Conservation (phyloP, 148 eudicot genomes). For the Rhododendron mucronatum region DNA sequence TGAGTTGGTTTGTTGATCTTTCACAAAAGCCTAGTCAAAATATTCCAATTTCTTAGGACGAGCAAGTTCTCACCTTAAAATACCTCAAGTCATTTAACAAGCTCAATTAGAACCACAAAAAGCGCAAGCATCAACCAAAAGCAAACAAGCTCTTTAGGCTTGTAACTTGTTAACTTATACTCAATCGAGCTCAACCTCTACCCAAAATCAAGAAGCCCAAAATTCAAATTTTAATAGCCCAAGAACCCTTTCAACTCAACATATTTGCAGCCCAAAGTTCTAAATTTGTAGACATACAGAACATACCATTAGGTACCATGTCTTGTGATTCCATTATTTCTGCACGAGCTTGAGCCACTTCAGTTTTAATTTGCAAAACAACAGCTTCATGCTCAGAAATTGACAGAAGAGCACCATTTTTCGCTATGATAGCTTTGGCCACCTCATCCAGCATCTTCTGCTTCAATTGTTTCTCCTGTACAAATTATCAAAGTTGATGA, state of each 20-base stretch:
- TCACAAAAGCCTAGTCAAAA: not conserved
- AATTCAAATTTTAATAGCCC: not conserved
- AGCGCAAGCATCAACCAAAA: not conserved
- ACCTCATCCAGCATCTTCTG: constrained; percentile 59
- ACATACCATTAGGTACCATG: constrained; percentile 53
- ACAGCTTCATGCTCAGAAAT: constrained; percentile 62
- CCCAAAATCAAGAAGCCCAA: not conserved
- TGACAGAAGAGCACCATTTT: constrained; percentile 52
- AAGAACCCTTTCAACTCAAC: not conserved
- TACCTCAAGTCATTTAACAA: not conserved
- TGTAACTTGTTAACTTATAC: not conserved
- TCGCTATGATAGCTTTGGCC: constrained; percentile 47
- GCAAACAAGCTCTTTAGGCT: not conserved
- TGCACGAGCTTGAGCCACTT: constrained; percentile 55
- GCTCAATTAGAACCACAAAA: not conserved
- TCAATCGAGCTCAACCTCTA: not conserved
- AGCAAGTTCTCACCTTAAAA: not conserved
- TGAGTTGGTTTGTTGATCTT: not conserved
- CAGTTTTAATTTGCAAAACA: constrained; percentile 43
- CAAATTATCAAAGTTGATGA: not conserved
- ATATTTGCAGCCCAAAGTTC: not conserved
- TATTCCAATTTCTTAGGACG: not conserved
- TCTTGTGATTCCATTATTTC: constrained; percentile 45
- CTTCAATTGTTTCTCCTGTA: constrained; percentile 61
- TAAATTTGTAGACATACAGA: not conserved